Evolutionary conservation across 805 yeast genomes (phyloP).

Genomic region (Sungouiozyma ichnusensis): DNA sequence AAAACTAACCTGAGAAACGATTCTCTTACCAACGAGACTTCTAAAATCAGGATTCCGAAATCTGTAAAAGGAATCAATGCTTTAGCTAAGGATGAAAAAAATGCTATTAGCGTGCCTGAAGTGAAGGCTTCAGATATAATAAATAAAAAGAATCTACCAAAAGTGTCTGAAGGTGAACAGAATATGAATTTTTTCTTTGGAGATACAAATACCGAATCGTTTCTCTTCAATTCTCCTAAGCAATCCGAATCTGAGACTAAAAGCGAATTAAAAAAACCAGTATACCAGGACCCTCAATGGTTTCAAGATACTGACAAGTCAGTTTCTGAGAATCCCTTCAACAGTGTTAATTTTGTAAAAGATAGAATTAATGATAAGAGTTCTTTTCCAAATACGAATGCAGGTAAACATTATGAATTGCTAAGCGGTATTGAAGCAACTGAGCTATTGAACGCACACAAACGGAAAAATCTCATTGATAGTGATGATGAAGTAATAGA

Average conservation of each 20-base stretch:
- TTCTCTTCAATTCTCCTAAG: conserved; percentile 10
- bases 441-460: conserved; percentile 5
- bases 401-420: conserved; percentile 10
- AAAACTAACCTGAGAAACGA: neutral
- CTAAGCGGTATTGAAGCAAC: conserved; percentile 15
- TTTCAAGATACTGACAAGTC: neutral
- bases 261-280: conserved; percentile 1
- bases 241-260: conserved; percentile 1
- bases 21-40: neutral
- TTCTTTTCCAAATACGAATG: neutral
- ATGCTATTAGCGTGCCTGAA: neutral
- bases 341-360: conserved; percentile 12
- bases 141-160: neutral
- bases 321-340: conserved; percentile 11
- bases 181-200: conserved; percentile 14
- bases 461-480: neutral
- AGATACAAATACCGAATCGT: conserved; percentile 10
- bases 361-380: conserved; percentile 7
- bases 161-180: conserved; percentile 14
- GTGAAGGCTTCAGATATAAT: neutral
- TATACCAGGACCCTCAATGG: neutral
- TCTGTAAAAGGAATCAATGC: neutral
- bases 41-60: neutral
- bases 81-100: neutral
- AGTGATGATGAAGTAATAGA: neutral